Percentiles rank a stretch among this genome's conserved stretches.
phyloP scores from a whole-genome alignment of 2,329 filamentous ascomycete species.

The Aspergillus sp. region DNA sequence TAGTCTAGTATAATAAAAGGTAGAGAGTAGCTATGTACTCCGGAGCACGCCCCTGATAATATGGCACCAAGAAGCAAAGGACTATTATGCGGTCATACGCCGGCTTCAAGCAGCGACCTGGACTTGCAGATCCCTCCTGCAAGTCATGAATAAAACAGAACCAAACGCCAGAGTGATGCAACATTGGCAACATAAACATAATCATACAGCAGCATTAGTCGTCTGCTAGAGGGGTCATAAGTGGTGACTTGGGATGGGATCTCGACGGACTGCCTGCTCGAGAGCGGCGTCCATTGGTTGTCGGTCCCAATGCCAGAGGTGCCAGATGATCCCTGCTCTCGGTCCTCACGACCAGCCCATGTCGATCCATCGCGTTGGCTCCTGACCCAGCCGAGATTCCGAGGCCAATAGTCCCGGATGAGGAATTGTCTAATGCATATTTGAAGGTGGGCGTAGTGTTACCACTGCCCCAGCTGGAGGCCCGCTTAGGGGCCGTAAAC shows the following conservation, averaged over 20 bases:
- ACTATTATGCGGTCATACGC: neutral
- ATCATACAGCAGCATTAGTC: slow-evolving; percentile 31
- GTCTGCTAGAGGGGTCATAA: slow-evolving; percentile 37
- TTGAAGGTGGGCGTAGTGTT: slow-evolving; percentile 38
- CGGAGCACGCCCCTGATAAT: slow-evolving; percentile 26
- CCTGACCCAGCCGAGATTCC: slow-evolving; percentile 36
- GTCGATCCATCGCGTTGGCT: slow-evolving; percentile 57
- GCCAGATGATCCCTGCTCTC: slow-evolving; percentile 81
- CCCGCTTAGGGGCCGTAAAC: slow-evolving; percentile 56
- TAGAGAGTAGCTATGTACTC: slow-evolving; percentile 18
- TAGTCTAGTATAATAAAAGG: too few species aligned
- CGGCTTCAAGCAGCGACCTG: slow-evolving; percentile 7
- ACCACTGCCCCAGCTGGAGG: slow-evolving; percentile 35
- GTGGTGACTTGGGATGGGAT: slow-evolving; percentile 38
- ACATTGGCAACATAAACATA: slow-evolving; percentile 14
- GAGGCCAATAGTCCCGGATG: slow-evolving; percentile 40
- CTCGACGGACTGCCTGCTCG: slow-evolving; percentile 53
- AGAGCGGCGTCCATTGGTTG: slow-evolving; percentile 47
- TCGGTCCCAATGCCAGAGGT: slow-evolving; percentile 53
- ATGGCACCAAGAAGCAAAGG: slow-evolving; percentile 28
- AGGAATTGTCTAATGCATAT: slow-evolving; percentile 43
- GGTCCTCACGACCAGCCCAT: slow-evolving; percentile 75
- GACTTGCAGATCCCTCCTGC: slow-evolving; percentile 26
- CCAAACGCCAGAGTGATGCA: slow-evolving; percentile 12
- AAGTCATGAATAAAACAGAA: slow-evolving; percentile 22